These are phyloP conservation scores for Penicillium griseofulvum DNA, from an alignment of 2,329 filamentous ascomycete species.

Conservation along the genomic window DNA sequence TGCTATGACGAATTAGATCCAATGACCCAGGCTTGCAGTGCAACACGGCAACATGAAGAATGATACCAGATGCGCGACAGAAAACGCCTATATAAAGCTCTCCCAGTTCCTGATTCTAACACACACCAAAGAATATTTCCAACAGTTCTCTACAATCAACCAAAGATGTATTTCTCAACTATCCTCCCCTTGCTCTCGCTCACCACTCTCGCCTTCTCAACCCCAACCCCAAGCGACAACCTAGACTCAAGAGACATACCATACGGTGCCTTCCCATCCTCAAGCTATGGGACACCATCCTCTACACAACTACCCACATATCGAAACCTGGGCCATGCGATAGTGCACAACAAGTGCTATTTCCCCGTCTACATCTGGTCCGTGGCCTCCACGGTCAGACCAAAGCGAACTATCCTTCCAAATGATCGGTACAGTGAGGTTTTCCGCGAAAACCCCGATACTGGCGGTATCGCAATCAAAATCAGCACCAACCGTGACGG, in stretches of 20 bases:
- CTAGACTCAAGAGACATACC: background rate
- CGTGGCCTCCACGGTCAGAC: slow-evolving; percentile 29
- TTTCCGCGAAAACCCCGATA: slow-evolving; percentile 33
- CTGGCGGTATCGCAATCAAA: slow-evolving; percentile 45
- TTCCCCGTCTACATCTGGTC: slow-evolving; percentile 40
- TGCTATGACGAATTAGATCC: background rate
- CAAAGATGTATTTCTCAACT: slow-evolving; percentile 9
- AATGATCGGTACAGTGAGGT: slow-evolving; percentile 33
- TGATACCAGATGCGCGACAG: background rate
- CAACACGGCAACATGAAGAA: background rate
- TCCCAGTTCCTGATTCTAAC: background rate
- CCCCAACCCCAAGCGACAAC: background rate
- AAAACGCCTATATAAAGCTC: background rate
- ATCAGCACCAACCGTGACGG: slow-evolving; percentile 37
- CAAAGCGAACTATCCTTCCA: slow-evolving; percentile 23
- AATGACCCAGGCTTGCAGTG: background rate
- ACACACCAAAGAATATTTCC: background rate
- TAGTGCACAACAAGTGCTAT: slow-evolving; percentile 36
- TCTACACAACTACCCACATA: slow-evolving; percentile 2
- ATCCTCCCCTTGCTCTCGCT: slow-evolving; percentile 9
- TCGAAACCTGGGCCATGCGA: slow-evolving; percentile 28
- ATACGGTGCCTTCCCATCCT: slow-evolving; percentile 3
- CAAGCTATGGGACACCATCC: background rate
- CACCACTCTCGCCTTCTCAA: slow-evolving; percentile 8
- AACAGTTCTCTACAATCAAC: background rate